phyloP scores from a whole-genome alignment of 2,329 filamentous ascomycete genomes.

The Aspergillus ustus region DNA sequence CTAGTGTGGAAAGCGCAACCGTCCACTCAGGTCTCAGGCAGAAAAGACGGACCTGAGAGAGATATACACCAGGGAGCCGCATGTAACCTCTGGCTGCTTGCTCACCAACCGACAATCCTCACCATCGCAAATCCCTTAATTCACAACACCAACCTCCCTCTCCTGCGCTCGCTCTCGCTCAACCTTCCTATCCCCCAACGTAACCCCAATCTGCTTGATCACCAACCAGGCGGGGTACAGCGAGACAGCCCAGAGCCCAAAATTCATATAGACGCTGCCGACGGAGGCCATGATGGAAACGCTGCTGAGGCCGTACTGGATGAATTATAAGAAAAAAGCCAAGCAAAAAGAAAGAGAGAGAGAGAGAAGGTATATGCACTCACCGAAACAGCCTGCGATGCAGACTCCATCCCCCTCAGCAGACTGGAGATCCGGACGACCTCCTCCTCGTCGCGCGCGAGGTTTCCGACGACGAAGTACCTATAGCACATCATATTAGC shows the following conservation, averaged over 20 bases:
- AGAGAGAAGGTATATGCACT: slow-evolving; percentile 22
- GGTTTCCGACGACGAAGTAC: slow-evolving; percentile 72
- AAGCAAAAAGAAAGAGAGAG: background rate
- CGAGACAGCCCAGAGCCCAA: slow-evolving; percentile 68
- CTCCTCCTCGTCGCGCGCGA: slow-evolving; percentile 65
- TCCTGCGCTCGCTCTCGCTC: slow-evolving; percentile 10
- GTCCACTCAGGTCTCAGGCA: no score
- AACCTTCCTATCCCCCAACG: slow-evolving; percentile 36
- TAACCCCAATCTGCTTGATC: slow-evolving; percentile 58
- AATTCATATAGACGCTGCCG: slow-evolving; percentile 72
- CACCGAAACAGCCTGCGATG: slow-evolving; percentile 71
- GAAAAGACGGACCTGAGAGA: no score
- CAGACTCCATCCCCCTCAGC: slow-evolving; percentile 72
- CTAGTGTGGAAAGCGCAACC: no score
- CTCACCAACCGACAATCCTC: background rate
- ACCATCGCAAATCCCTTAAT: background rate
- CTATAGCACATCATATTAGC: slow-evolving; percentile 44
- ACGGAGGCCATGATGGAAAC: slow-evolving; percentile 66
- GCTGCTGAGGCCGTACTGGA: slow-evolving; percentile 66
- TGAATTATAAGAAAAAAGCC: background rate
- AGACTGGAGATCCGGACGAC: slow-evolving; percentile 71
- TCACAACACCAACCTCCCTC: background rate
- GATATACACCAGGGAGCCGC: background rate
- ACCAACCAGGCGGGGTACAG: slow-evolving; percentile 71
- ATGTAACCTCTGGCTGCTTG: no score